Base-by-base conservation (phyloP, 176 grass and related monocot genomes). In the Hyparrhenia diplandra region DNA sequence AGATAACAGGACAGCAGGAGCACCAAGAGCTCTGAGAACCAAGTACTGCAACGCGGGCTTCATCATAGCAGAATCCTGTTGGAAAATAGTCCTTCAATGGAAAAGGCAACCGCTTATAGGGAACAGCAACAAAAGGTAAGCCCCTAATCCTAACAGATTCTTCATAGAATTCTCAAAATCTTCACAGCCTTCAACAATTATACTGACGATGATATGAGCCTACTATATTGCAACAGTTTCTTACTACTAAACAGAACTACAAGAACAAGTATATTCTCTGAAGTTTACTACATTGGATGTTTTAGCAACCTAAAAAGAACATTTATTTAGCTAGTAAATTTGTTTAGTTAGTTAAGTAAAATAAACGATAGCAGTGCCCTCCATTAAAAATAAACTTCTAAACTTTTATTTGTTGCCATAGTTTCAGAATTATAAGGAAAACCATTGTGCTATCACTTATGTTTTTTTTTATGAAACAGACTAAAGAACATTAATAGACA, bases 1-100 rank as follows among this genome's bases (percentile, higher is more conserved):
- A 65, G 94, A 97, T 58, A 97, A 83, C 28, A 97, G 92, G 82
- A 94, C 92, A 81, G 94, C 94, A 43, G 92, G 92, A 85, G 94
- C 92, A 67, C 94, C 94, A 72, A 97, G 85, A 69, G 94, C 94
- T 81, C 94, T 86, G 69, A 97, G 65, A 35, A 86, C 89, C 60
- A 97, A 90, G 79, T 94, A 97, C 40, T 88, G 87, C 70, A 81
- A 78, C 83, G 94, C 91, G 28, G 89, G 94, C 25, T 59, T 90
- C 83, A 87, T 74, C 94, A 97, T 97, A 35, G 73, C 76, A 49
- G 86, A 89, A 41, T 89, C 92, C 94, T 97, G 84, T 51, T 71
- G 57, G 62, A 82, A 82, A 61, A 79, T 10, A 39, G 40, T 61
- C 64, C 42, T 12, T 85, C 30, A 27, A 12, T 71, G 8, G 25